phyloP scores from a whole-genome alignment of 2,329 filamentous ascomycete species.

The Beauveria medogensis region DNA sequence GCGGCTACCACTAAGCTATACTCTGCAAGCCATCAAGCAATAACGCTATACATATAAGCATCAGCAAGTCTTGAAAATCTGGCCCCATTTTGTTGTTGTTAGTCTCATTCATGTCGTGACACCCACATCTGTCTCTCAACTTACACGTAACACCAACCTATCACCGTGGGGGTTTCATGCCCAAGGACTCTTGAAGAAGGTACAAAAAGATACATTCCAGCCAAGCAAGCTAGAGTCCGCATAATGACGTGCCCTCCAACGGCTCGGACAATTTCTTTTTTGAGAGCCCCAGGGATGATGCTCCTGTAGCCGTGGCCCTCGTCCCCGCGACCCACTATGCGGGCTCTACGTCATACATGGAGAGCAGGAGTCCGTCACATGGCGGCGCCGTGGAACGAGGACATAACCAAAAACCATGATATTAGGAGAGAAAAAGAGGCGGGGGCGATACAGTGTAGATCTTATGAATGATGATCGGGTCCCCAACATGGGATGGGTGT shows the following conservation, averaged over 20 bases:
- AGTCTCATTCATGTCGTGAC: background rate
- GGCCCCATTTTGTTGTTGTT: no score
- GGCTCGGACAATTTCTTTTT: background rate
- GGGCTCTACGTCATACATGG: background rate
- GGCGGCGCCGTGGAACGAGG: background rate
- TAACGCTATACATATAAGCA: background rate
- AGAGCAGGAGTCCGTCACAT: background rate
- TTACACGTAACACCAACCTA: background rate
- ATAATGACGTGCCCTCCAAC: background rate
- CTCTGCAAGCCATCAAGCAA: slow-evolving; percentile 13
- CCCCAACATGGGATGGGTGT: background rate
- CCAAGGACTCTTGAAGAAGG: background rate
- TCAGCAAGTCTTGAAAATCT: no score
- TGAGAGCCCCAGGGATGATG: background rate
- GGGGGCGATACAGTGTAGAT: background rate
- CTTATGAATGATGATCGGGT: background rate
- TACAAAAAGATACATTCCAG: slow-evolving; percentile 5
- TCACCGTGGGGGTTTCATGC: background rate
- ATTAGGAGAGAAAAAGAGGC: background rate
- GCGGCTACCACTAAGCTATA: slow-evolving; percentile 13
- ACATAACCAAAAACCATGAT: background rate
- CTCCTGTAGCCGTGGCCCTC: background rate
- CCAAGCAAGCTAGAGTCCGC: background rate
- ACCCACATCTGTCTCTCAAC: background rate
- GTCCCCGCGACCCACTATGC: background rate